Conservation (phyloP, 2,329 filamentous ascomycete genomes). For the Aspergillus pseudoviridinutans region DNA sequence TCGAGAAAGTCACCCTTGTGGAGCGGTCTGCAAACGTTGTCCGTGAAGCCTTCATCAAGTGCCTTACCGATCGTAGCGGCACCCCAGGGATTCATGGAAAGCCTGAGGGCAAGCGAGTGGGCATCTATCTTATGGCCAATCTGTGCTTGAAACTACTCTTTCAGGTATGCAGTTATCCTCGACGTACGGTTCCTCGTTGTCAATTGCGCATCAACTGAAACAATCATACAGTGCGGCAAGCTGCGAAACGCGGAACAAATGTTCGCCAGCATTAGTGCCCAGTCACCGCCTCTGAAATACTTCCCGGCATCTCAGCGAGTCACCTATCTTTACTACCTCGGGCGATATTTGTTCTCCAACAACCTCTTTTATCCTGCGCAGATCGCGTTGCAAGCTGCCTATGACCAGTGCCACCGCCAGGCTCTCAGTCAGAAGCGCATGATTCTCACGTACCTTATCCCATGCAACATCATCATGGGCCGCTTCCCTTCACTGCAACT, state of each 20-base stretch:
- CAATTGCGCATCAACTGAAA: background rate
- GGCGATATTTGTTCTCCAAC: constrained; percentile 82
- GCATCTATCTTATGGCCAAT: constrained; percentile 90
- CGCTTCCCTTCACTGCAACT: constrained; percentile 69
- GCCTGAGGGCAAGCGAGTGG: constrained; percentile 79
- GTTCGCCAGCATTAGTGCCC: constrained; percentile 80
- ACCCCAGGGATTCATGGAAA: constrained; percentile 56
- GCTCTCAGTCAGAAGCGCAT: constrained; percentile 65
- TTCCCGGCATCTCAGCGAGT: constrained; percentile 86
- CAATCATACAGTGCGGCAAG: constrained; percentile 61
- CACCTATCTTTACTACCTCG: constrained; percentile 91
- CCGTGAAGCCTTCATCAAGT: constrained; percentile 86
- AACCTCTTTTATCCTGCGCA: constrained; percentile 76
- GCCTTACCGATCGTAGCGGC: constrained; percentile 73
- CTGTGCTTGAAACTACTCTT: constrained; percentile 85
- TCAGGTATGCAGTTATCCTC: constrained; percentile 54
- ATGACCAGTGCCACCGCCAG: constrained; percentile 65
- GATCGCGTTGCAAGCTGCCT: constrained; percentile 72
- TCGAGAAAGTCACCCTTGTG: constrained; percentile 72
- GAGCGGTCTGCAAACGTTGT: constrained; percentile 86
- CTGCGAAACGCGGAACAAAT: constrained; percentile 81
- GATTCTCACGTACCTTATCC: constrained; percentile 79
- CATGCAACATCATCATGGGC: constrained; percentile 78
- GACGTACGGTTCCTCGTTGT: too few relatives aligned
- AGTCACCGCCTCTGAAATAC: constrained; percentile 72